Base-by-base conservation (phyloP, 1,284 basidiomycete species). In the Ganoderma sinense region DNA sequence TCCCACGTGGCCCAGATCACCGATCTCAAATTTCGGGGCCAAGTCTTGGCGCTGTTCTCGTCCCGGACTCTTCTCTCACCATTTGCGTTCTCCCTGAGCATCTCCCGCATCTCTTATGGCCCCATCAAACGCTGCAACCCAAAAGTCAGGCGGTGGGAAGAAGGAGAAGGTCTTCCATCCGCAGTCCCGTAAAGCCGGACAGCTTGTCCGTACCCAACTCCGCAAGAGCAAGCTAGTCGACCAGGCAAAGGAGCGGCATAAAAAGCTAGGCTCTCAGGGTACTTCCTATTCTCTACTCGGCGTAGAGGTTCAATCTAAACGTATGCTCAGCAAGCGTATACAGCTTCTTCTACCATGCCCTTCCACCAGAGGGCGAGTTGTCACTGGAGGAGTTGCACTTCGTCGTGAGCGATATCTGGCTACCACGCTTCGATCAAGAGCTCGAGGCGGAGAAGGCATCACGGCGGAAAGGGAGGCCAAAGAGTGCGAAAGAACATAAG, bases 131-230 rank as follows among this genome's bases (percentile, higher is more conserved):
- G 62, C 67, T 5, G 39, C 64, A 23, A 23, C 11, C 2, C 78
- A 74, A 51, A 76, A 77, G 56, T 53, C 74, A 1, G 70, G 71
- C 11, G 70, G 71, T 18, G 71, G 73, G 10, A 92, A 90, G 78
- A 93, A 89, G 80, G 91, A 93, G 75, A 94, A 94, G 76, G 76
- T 94, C 13, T 92, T 92, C 73, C 94, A 95, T 77, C 94, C 94
- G 4, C 84, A 90, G 65, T 95, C 94, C 39, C 85, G 94, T 70
- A 94, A 94, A 85, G 95, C 96, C 2, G 89, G 87, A 23, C 95
- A 96, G 78, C 85, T 96, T 13, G 86, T 88, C 23, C 88, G 95
- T 45, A 87, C 89, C 65, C 88, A 92, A 64, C 81, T 95, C 31
- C 86, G 95, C 68, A 92, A 92, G 74, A 85, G 86, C 31, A 96